phyloP scores from a whole-genome alignment of 2,329 filamentous ascomycete genomes.

The Tolypocladium endophyticum region DNA sequence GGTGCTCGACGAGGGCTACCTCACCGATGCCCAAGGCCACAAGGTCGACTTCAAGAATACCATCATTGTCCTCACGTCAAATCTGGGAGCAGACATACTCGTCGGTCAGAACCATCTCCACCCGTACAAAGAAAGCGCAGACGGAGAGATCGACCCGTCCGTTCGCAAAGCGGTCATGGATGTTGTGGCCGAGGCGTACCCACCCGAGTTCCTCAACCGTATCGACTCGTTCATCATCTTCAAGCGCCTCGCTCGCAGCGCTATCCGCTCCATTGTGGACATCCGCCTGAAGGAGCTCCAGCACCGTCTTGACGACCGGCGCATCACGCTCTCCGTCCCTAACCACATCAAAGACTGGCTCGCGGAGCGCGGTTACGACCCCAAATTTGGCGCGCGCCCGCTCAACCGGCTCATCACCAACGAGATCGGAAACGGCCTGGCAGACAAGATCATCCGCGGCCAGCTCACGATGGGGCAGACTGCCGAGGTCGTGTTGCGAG shows the following conservation, averaged over 20 bases:
- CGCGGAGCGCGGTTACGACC: slow-evolving; percentile 81
- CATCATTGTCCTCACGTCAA: slow-evolving; percentile 91
- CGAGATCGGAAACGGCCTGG: slow-evolving; percentile 79
- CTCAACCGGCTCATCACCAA: slow-evolving; percentile 84
- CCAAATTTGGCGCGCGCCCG: slow-evolving; percentile 81
- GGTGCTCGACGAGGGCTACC: slow-evolving; percentile 89
- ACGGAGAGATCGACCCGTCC: slow-evolving; percentile 60
- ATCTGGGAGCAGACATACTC: slow-evolving; percentile 85
- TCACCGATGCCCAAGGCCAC: slow-evolving; percentile 91
- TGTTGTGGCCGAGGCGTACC: slow-evolving; percentile 62
- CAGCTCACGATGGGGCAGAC: slow-evolving; percentile 65
- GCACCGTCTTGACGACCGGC: slow-evolving; percentile 68
- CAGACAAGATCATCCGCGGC: slow-evolving; percentile 85
- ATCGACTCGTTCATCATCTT: slow-evolving; percentile 97
- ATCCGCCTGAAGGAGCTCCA: slow-evolving; percentile 84
- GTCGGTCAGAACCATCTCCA: slow-evolving; percentile 61
- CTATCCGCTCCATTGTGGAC: slow-evolving; percentile 85
- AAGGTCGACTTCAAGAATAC: slow-evolving; percentile 96
- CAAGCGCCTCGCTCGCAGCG: slow-evolving; percentile 67
- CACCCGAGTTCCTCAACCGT: slow-evolving; percentile 92
- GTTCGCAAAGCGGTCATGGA: slow-evolving; percentile 80
- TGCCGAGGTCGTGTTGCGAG: slow-evolving; percentile 59
- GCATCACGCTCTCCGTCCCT: slow-evolving; percentile 66
- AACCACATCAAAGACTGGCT: slow-evolving; percentile 74
- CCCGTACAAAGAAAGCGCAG: slow-evolving; percentile 49